Base-by-base conservation (phyloP, 441 rosid genomes). In the Mallotus repandus region DNA sequence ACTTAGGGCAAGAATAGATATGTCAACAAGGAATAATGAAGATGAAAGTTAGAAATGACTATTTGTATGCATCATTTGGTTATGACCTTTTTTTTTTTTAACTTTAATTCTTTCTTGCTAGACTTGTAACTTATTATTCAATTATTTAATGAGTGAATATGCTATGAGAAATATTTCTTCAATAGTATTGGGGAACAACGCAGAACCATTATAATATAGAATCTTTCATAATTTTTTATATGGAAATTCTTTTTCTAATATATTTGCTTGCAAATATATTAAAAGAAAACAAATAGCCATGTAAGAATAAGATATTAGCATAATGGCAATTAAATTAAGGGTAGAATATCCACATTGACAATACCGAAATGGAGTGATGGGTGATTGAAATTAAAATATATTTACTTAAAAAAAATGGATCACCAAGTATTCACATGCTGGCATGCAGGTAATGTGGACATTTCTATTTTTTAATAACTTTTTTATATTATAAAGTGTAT, bases 361-460 rank as follows among this genome's bases (percentile, higher is more conserved):
- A 35, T 13, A 43, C 21, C 8, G 18, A 9, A 15, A 46, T 1
- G 14, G 21, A 35, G 41, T 45, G 10, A 7, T 7, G 48, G 48
- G 10, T 63, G 14, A 38, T 41, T 19, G 19, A 63, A 63, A 41
- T 38, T 16, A 38, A 63, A 9, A 0, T 15, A 52, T 52, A 48
- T 9, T 10, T 11, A 38, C 9, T 41, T 7, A 15, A 29, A 50
- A 0, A 13, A 2, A 66, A 25, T 21, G n/a, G 58, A 0, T 9
- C 21, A 19, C n/a, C 29, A 61, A 58, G 60, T 49, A 66, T 21
- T 74, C 60, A 66, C 74, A 50, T 18, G 70, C 70, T 71, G 76
- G 65, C 72, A 69, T 68, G 50, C 50, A 67, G 55, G 18, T 53
- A 8, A 10, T 9, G 58, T 71, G 71, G 72, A 52, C 54, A 35